phyloP scores from a whole-genome alignment of 2,329 filamentous ascomycete species.

The Apiospora sp. region DNA sequence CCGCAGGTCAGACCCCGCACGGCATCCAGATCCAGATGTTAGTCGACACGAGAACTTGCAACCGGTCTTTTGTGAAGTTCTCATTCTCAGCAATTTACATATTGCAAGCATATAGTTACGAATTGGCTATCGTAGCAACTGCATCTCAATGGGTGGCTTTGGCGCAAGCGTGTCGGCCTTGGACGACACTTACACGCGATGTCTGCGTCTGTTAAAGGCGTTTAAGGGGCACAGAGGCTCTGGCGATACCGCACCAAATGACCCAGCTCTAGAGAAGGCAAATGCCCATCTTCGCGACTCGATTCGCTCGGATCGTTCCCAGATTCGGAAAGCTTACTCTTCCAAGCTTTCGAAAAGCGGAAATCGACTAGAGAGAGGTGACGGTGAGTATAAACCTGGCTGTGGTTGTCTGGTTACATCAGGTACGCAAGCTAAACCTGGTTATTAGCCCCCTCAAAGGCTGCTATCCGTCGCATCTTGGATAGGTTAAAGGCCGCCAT shows the following conservation, averaged over 20 bases:
- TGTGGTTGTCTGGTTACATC: neutral
- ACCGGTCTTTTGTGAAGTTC: neutral
- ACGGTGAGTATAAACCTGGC: slow-evolving; percentile 48
- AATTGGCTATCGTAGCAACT: neutral
- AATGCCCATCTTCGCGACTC: slow-evolving; percentile 45
- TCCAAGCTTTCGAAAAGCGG: slow-evolving; percentile 51
- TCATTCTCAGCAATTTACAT: neutral
- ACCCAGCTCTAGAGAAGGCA: slow-evolving; percentile 33
- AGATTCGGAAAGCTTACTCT: slow-evolving; percentile 53
- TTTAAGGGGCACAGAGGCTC: slow-evolving; percentile 36
- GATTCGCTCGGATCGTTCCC: slow-evolving; percentile 49
- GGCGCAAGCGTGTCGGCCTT: slow-evolving; percentile 53
- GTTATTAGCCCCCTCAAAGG: slow-evolving; percentile 47
- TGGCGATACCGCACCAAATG: slow-evolving; percentile 28
- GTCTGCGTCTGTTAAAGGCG: slow-evolving; percentile 51
- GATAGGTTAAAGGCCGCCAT: slow-evolving; percentile 53
- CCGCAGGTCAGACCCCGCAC: slow-evolving; percentile 4
- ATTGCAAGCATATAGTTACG: neutral
- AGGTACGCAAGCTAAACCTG: slow-evolving; percentile 5
- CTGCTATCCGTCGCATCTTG: slow-evolving; percentile 50
- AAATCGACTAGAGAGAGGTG: slow-evolving; percentile 53
- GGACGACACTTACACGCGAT: slow-evolving; percentile 56
- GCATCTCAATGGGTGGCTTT: slow-evolving; percentile 48
- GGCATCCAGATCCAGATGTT: neutral
- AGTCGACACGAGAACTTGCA: neutral